These are phyloP conservation scores for Euphorbia tirucalli DNA, from an alignment of 345 rosid species.

Conservation along the genomic window DNA sequence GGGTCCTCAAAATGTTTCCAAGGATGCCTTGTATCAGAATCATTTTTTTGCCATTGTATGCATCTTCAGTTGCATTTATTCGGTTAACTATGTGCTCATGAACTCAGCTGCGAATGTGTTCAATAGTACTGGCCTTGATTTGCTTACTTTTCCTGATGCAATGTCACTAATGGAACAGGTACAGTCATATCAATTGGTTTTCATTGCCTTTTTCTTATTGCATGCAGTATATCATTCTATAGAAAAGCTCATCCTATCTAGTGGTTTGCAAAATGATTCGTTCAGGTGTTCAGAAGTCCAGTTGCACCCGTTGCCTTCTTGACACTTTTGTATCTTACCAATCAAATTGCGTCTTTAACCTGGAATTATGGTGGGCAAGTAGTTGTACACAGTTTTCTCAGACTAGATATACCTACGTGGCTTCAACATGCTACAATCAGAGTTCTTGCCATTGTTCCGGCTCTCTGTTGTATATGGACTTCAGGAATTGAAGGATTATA, in stretches of 20 bases:
- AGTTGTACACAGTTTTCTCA: slow-evolving; percentile 68
- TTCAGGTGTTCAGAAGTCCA: slow-evolving; percentile 72
- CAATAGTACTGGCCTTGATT: slow-evolving; percentile 63
- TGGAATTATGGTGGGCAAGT: slow-evolving; percentile 84
- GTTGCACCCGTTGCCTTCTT: slow-evolving; percentile 53
- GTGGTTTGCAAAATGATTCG: slow-evolving; percentile 9
- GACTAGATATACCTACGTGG: slow-evolving; percentile 87
- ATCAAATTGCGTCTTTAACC: slow-evolving; percentile 70
- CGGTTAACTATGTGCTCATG: slow-evolving; percentile 76
- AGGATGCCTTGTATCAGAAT: slow-evolving; percentile 59
- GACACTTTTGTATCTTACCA: slow-evolving; percentile 59
- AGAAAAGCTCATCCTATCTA: slow-evolving; percentile 14
- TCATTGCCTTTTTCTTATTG: slow-evolving; percentile 4
- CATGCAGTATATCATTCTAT: not conserved
- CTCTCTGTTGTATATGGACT: slow-evolving; percentile 82
- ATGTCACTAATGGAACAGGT: slow-evolving; percentile 94
- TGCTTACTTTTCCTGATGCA: slow-evolving; percentile 87
- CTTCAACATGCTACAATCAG: slow-evolving; percentile 85
- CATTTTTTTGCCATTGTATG: slow-evolving; percentile 74
- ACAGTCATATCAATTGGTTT: slow-evolving; percentile 13
- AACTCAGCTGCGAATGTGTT: slow-evolving; percentile 80
- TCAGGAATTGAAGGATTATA: slow-evolving; percentile 89
- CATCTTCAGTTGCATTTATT: slow-evolving; percentile 64
- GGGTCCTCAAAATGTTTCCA: slow-evolving; percentile 43
- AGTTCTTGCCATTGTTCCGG: slow-evolving; percentile 76